Percentiles rank a stretch among this genome's conserved stretches.
phyloP scores from a whole-genome alignment of 768 basidiomycete genomes.

The Leccinum incarnatum region DNA sequence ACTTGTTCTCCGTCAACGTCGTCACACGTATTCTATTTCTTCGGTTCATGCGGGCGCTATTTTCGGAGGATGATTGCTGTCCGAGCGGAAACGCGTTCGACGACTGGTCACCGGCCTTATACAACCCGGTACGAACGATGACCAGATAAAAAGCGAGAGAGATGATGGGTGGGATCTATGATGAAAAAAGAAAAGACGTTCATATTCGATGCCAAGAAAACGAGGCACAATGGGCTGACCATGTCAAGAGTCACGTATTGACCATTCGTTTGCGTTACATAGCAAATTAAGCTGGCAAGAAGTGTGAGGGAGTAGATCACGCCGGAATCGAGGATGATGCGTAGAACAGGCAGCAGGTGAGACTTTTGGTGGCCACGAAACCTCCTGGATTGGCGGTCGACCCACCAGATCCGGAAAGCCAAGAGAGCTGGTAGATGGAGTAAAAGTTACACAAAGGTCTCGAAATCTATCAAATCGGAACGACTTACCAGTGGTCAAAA shows the following conservation, averaged over 20 bases:
- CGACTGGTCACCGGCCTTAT: neutral
- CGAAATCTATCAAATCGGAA: neutral
- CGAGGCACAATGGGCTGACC: conserved; percentile 20
- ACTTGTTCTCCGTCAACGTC: neutral
- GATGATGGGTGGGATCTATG: conserved; percentile 37
- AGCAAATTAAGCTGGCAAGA: conserved; percentile 31
- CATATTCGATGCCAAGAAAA: neutral
- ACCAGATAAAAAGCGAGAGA: conserved; percentile 44
- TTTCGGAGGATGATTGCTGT: neutral
- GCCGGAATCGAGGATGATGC: conserved; percentile 37
- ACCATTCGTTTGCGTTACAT: conserved; percentile 25
- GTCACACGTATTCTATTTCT: conserved; percentile 5
- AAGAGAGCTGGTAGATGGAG: conserved; percentile 20
- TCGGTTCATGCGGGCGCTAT: neutral
- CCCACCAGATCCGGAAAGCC: conserved; percentile 31
- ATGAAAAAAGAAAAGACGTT: neutral
- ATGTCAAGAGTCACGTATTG: conserved; percentile 37
- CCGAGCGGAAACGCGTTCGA: neutral
- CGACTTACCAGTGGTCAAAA: conserved; percentile 30
- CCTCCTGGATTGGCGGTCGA: conserved; percentile 20
- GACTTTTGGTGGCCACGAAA: conserved; percentile 10
- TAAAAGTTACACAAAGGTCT: neutral
- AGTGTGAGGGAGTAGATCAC: conserved; percentile 37
- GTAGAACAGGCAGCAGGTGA: conserved; percentile 17
- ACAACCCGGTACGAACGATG: conserved; percentile 36